Percentiles rank a stretch among this genome's conserved stretches.
phyloP scores from a whole-genome alignment of 805 yeast genomes.

The Torulaspora delbrueckii region DNA sequence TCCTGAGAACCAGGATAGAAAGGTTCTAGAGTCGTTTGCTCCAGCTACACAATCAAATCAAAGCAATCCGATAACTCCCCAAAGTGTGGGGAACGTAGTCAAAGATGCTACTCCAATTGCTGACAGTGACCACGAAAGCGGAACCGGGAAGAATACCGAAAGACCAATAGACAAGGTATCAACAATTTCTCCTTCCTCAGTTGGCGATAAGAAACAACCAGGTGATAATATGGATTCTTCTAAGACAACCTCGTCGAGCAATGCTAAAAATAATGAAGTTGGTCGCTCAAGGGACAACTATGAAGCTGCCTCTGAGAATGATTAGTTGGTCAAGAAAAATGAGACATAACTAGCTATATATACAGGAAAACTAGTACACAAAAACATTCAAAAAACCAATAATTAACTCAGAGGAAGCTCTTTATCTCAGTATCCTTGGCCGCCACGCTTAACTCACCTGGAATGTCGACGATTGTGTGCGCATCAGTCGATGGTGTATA shows the following conservation, averaged over 20 bases:
- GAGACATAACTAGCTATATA: background rate
- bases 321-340: background rate
- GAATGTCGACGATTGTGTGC: constrained; percentile 38
- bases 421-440: constrained; percentile 38
- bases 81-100: constrained; percentile 11
- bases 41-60: constrained; percentile 2
- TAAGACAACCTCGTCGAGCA: background rate
- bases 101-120: constrained; percentile 7
- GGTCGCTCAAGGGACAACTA: background rate
- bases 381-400: background rate
- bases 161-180: background rate
- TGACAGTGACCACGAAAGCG: constrained; percentile 1
- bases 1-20: background rate
- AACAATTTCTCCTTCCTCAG: constrained; percentile 11
- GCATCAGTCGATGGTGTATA: constrained; percentile 33
- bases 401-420: constrained; percentile 33
- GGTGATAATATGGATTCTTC: background rate
- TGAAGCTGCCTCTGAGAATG: background rate
- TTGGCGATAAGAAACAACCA: constrained; percentile 4
- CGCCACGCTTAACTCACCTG: constrained; percentile 39
- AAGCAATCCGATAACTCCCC: constrained; percentile 19
- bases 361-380: background rate
- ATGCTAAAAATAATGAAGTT: background rate
- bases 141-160: background rate
- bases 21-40: background rate